Evolutionary conservation across 768 basidiomycete species (phyloP), one percentile per base, ranked within the genome.

Genomic region (Lactifluus rugatus): DNA sequence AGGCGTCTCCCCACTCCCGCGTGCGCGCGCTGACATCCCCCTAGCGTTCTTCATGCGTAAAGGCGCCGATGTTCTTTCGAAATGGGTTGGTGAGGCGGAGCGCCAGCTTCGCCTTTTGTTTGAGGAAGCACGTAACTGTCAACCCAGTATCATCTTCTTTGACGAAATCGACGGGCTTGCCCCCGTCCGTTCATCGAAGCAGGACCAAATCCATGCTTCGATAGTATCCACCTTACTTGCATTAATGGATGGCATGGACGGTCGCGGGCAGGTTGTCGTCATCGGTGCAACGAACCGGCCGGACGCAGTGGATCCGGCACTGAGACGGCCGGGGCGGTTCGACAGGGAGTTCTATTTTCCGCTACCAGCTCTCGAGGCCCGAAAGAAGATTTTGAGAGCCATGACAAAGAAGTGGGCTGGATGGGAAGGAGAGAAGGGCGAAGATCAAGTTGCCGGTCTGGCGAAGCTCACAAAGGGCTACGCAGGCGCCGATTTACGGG

Each of bases 51-150:
- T 95, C 78, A 98, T 99, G 96, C 87, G 96, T 49, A 99, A 99
- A 73, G 96, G 96, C 19, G 96, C 96, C 34, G 96, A 99, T 71
- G 91, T 89, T 64, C 78, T 98, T 28, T 94, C 93, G 7, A 99
- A 99, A 74, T 99, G 95, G 95, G 96, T 99, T 13, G 96, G 96
- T 52, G 96, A 99, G 73, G 95, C 96, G 5, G 96, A 98, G 68
- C 84, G 96, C 2, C 95, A 97, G 69, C 78, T 99, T 2, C 83
- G 96, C 1, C 78, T 97, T 41, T 77, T 98, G 14, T 99, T 99
- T 69, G 95, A 98, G 63, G 95, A 98, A 75, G 96, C 96, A 1
- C 81, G 84, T 49, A 84, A 85, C 52, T 87, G 83, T 52, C 95
- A 97, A 66, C 95, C 96, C 0, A 89, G 86, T 63, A 98, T 98